These are phyloP conservation scores for Monascus purpureus DNA, from an alignment of 495 filamentous ascomycete species.

Conservation along the genomic window DNA sequence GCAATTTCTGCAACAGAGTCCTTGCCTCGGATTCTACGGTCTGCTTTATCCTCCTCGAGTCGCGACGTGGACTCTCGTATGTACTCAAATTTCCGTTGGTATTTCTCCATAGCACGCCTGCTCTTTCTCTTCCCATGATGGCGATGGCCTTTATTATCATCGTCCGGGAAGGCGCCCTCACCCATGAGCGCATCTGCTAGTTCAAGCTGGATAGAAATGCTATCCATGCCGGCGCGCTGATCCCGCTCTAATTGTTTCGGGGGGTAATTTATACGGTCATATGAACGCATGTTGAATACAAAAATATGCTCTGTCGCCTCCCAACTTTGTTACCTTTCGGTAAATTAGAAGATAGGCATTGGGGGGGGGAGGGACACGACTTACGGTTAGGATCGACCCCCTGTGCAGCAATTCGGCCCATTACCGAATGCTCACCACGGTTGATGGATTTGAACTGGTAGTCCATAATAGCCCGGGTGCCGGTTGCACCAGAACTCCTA, in stretches of 20 bases:
- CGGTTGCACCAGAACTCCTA: conserved; percentile 62
- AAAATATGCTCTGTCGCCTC: conserved; percentile 52
- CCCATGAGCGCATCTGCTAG: conserved; percentile 78
- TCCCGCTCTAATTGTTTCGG: conserved; percentile 53
- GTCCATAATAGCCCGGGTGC: conserved; percentile 93
- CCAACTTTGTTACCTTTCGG: conserved; percentile 1
- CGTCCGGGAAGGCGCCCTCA: conserved; percentile 48
- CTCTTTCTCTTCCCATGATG: conserved; percentile 25
- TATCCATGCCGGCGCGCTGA: conserved; percentile 63
- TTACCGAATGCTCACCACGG: conserved; percentile 82
- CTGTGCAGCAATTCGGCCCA: conserved; percentile 57
- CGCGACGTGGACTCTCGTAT: conserved; percentile 14
- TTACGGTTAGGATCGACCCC: conserved; percentile 58
- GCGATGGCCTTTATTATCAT: conserved; percentile 36
- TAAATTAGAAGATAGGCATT: not conserved
- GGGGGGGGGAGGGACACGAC: too few species aligned
- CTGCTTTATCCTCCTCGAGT: conserved; percentile 12
- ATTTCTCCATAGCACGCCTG: conserved; percentile 23
- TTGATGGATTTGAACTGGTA: conserved; percentile 96
- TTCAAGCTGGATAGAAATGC: conserved; percentile 72
- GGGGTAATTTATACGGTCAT: conserved; percentile 80
- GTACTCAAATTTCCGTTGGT: conserved; percentile 52
- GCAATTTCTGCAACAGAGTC: conserved; percentile 69
- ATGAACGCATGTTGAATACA: conserved; percentile 80
- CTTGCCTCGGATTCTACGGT: conserved; percentile 28